Evolutionary conservation across 2,329 filamentous ascomycete genomes (phyloP).

Genomic region (Incumbomyces delicatus): DNA sequence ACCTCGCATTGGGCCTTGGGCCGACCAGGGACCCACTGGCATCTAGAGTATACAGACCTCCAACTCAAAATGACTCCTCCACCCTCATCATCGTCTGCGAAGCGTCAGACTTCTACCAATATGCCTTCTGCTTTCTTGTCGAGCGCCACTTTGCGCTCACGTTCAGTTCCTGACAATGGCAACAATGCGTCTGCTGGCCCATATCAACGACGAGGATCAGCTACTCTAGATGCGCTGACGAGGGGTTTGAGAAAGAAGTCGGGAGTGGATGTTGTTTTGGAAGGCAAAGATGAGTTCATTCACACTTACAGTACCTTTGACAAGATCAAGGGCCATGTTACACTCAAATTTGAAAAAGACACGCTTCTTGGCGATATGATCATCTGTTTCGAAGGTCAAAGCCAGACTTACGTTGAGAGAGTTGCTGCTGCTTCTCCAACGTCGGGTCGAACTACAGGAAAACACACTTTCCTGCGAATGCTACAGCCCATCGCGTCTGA

Average conservation of each 20-base stretch:
- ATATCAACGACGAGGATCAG: constrained; percentile 12
- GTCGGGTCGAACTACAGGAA: constrained; percentile 45
- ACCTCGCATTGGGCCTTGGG: no score
- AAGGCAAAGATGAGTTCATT: constrained; percentile 17
- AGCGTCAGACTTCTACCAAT: neutral
- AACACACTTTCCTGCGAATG: constrained; percentile 53
- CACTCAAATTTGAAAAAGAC: constrained; percentile 23
- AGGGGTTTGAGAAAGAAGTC: constrained; percentile 14
- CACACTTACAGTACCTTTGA: constrained; percentile 26
- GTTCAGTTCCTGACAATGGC: constrained; percentile 8
- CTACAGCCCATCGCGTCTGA: constrained; percentile 48
- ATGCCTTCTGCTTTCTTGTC: constrained; percentile 2
- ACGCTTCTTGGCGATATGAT: constrained; percentile 22
- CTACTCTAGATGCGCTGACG: constrained; percentile 14
- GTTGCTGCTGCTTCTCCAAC: constrained; percentile 43
- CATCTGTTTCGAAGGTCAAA: constrained; percentile 25
- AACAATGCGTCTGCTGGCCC: neutral
- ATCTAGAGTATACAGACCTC: no score
- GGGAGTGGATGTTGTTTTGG: constrained; percentile 21
- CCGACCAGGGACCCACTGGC: no score
- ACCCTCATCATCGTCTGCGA: no score
- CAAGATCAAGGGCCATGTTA: constrained; percentile 24
- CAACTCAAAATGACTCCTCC: no score
- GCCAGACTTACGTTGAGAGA: constrained; percentile 40
- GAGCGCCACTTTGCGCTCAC: constrained; percentile 7